phyloP scores from a whole-genome alignment of 768 basidiomycete genomes.

The Neoboletus subvelutipes region DNA sequence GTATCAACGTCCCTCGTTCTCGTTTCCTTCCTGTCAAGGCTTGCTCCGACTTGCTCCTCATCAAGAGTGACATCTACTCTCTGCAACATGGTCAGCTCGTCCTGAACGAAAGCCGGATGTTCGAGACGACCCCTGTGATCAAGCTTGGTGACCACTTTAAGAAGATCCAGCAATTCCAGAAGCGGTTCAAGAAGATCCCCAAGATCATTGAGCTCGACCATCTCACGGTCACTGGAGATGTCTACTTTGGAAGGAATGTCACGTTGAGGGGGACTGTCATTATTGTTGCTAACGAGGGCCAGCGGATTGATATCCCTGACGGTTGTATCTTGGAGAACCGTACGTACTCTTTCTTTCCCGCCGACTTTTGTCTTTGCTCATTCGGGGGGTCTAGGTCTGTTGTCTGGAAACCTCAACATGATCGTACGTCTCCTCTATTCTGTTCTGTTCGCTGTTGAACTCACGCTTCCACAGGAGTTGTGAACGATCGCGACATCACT shows the following conservation, averaged over 20 bases:
- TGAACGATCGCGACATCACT: conserved; percentile 15
- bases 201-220: conserved; percentile 73
- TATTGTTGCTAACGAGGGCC: conserved; percentile 75
- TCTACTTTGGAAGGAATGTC: conserved; percentile 64
- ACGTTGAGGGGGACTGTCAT: conserved; percentile 69
- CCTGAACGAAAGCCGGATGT: conserved; percentile 58
- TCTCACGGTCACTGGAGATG: conserved; percentile 69
- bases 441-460: not conserved
- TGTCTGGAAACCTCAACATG: conserved; percentile 76
- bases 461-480: conserved; percentile 28
- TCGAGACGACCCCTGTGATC: conserved; percentile 66
- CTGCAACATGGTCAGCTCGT: conserved; percentile 67
- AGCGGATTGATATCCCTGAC: conserved; percentile 73
- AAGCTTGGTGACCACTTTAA: conserved; percentile 79
- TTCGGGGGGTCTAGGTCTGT: conserved; percentile 42
- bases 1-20: conserved; percentile 70
- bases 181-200: conserved; percentile 75
- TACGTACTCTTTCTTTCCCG: conserved; percentile 25
- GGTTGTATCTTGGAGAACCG: conserved; percentile 71
- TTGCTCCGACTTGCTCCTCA: conserved; percentile 62
- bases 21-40: conserved; percentile 70
- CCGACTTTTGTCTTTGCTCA: conserved; percentile 14
- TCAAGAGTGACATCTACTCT: conserved; percentile 70
- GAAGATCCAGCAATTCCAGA: conserved; percentile 70
- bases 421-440: conserved; percentile 44